These are phyloP conservation scores for Amanita subjunquillea DNA, from an alignment of 768 basidiomycete species.

Conservation along the genomic window DNA sequence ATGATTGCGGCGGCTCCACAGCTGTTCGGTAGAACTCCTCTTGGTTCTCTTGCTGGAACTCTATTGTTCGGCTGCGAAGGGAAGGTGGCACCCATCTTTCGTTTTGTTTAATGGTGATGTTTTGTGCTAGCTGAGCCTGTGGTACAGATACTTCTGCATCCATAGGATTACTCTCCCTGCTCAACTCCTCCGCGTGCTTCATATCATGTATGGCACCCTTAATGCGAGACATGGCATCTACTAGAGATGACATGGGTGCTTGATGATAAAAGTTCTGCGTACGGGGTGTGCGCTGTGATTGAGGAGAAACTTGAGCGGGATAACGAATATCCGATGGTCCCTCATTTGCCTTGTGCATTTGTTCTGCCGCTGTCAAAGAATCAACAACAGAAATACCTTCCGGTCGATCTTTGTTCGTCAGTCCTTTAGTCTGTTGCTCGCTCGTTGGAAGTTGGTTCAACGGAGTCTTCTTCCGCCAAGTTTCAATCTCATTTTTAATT, in stretches of 20 bases:
- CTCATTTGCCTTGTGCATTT: conserved; percentile 1
- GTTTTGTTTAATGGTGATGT: conserved; percentile 15
- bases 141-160: conserved; percentile 16
- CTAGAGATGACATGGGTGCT: conserved; percentile 59
- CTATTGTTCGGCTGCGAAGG: conserved; percentile 26
- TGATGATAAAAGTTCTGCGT: conserved; percentile 34
- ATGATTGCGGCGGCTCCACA: conserved; percentile 37
- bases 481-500: conserved; percentile 23
- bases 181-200: conserved; percentile 32
- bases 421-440: neutral
- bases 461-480: conserved; percentile 21
- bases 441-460: neutral
- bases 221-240: conserved; percentile 80
- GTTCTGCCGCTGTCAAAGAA: neutral
- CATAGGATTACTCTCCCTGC: conserved; percentile 17
- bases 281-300: conserved; percentile 25
- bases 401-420: neutral
- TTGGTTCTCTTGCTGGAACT: conserved; percentile 23
- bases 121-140: conserved; percentile 11
- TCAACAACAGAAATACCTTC: neutral
- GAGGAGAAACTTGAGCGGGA: conserved; percentile 12
- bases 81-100: conserved; percentile 55
- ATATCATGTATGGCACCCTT: conserved; percentile 69
- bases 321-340: neutral
- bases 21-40: conserved; percentile 39